These are phyloP conservation scores for Euryodendron excelsum DNA, from an alignment of 148 eudicot genomes.

Conservation along the genomic window DNA sequence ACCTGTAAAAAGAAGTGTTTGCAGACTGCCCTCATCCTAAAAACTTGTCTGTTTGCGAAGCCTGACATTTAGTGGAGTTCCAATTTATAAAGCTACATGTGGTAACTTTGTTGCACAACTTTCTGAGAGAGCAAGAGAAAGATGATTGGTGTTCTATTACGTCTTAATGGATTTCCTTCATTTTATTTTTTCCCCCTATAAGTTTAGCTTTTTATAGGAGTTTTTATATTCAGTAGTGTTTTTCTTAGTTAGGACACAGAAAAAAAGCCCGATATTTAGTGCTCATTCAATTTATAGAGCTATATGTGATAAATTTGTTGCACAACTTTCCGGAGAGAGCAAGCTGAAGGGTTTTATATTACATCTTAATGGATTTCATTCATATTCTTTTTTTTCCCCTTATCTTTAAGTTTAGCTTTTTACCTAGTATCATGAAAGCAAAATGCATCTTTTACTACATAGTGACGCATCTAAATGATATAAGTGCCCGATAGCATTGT, in stretches of 20 bases:
- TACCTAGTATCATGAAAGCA: not conserved
- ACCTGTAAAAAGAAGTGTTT: not conserved
- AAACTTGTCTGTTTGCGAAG: not conserved
- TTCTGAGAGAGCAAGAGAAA: not conserved
- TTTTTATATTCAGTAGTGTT: no score
- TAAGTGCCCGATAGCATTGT: constrained; percentile 4
- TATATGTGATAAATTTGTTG: not conserved
- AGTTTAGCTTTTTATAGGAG: not conserved
- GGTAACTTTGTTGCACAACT: not conserved
- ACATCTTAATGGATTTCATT: not conserved
- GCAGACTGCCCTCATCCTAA: not conserved
- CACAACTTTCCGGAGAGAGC: not conserved
- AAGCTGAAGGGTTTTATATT: not conserved
- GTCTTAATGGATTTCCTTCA: not conserved
- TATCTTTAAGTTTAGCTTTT: not conserved
- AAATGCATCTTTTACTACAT: not conserved
- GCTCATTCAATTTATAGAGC: not conserved
- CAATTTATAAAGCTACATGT: not conserved
- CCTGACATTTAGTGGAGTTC: not conserved
- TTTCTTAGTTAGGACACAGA: not conserved
- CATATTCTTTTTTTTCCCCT: not conserved
- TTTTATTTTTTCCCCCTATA: not conserved
- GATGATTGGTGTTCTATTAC: not conserved
- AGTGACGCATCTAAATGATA: not conserved
- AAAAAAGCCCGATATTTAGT: not conserved